phyloP scores from a whole-genome alignment of 306 rosid species.

The Prosopis cineraria region DNA sequence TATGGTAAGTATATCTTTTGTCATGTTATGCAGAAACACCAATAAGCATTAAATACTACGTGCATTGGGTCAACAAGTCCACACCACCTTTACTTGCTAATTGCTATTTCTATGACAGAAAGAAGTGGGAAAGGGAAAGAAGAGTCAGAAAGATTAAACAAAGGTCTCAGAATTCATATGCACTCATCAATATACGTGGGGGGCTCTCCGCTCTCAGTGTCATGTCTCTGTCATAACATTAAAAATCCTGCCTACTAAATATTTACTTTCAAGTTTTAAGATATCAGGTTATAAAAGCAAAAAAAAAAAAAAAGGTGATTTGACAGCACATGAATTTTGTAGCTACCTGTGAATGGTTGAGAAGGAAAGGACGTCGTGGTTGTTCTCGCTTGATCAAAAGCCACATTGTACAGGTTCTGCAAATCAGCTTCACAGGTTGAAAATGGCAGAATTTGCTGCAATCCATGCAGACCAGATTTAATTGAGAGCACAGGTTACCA shows the following conservation, averaged over 20 bases:
- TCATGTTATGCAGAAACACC: neutral
- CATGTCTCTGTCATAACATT: conserved; percentile 31
- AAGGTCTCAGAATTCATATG: conserved; percentile 26
- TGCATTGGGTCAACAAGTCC: neutral
- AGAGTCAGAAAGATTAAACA: neutral
- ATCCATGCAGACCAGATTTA: neutral
- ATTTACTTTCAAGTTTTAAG: conserved; percentile 31
- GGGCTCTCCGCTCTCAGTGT: conserved; percentile 4
- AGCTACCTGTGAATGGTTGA: conserved; percentile 71
- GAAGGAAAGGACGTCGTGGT: conserved; percentile 47
- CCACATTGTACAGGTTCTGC: conserved; percentile 53
- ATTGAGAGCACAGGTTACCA: neutral
- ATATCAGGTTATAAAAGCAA: conserved; percentile 14
- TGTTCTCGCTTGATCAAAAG: conserved; percentile 60
- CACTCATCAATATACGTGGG: conserved; percentile 40
- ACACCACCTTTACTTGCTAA: neutral
- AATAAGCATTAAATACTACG: neutral
- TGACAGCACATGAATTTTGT: conserved; percentile 34
- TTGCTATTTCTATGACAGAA: neutral
- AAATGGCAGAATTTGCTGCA: conserved; percentile 66
- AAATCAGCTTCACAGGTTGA: conserved; percentile 66
- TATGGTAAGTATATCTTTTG: neutral
- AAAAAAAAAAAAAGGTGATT: conserved; percentile 13
- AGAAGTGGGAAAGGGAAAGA: neutral
- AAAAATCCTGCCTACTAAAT: conserved; percentile 34